phyloP scores from a whole-genome alignment of 2,329 filamentous ascomycete species.

The Colletotrichum nymphaeae region DNA sequence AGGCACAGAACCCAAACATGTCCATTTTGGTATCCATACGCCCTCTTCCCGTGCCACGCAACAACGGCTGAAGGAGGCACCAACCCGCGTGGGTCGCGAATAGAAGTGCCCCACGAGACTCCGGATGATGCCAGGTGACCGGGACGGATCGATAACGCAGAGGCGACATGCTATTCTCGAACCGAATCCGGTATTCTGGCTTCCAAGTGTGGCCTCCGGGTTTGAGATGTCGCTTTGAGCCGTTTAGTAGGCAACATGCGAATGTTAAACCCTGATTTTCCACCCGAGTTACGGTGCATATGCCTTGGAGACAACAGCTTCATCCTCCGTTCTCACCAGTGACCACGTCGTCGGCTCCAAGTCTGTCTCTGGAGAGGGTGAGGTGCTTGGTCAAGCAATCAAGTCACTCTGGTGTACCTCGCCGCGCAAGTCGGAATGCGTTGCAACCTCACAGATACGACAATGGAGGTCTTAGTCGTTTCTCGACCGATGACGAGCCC shows the following conservation, averaged over 20 bases:
- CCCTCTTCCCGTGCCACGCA: conserved; percentile 10
- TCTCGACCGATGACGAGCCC: conserved; percentile 24
- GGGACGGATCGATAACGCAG: conserved; percentile 24
- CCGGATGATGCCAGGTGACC: conserved; percentile 16
- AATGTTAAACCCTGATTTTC: conserved; percentile 29
- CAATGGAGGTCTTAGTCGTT: not conserved
- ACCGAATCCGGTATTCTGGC: conserved; percentile 17
- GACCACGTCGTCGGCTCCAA: not conserved
- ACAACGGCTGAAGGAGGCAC: not conserved
- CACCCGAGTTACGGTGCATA: conserved; percentile 26
- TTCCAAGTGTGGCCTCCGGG: conserved; percentile 1
- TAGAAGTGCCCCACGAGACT: conserved; percentile 23
- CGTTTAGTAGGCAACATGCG: not conserved
- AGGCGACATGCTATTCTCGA: conserved; percentile 23
- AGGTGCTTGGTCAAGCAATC: not conserved
- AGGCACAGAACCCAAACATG: not conserved
- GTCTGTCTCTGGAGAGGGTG: conserved; percentile 1
- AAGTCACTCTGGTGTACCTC: conserved; percentile 12
- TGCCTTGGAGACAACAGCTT: conserved; percentile 17
- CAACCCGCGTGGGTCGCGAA: conserved; percentile 30
- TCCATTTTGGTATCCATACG: not conserved
- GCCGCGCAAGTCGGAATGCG: not conserved
- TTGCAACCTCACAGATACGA: conserved; percentile 19
- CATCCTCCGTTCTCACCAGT: not conserved
- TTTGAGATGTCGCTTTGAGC: not conserved